Evolutionary conservation across 495 filamentous ascomycete genomes (phyloP).

Genomic region (Hypoxylon crocopeplum): DNA sequence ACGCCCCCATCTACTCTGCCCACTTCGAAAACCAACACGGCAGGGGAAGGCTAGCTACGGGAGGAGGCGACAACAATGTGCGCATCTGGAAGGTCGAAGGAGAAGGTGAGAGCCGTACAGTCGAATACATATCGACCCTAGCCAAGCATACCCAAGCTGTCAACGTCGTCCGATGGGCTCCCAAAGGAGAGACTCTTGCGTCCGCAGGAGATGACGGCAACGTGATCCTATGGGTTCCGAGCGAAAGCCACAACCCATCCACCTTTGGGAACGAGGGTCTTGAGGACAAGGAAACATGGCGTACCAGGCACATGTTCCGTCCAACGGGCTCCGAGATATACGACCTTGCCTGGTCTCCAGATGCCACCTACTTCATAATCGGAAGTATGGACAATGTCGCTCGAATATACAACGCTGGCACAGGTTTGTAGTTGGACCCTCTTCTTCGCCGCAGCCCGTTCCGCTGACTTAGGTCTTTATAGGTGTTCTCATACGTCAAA

Average conservation of each 20-base stretch:
- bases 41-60: conserved; percentile 90
- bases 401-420: conserved; percentile 93
- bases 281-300: conserved; percentile 97
- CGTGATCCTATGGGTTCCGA: conserved; percentile 92
- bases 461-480: conserved; percentile 10
- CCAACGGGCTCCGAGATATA: conserved; percentile 94
- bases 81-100: conserved; percentile 91
- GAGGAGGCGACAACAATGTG: conserved; percentile 96
- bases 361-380: conserved; percentile 95
- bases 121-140: conserved; percentile 89
- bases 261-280: conserved; percentile 81
- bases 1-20: conserved; percentile 91
- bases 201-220: conserved; percentile 98
- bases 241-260: conserved; percentile 64
- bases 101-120: conserved; percentile 84
- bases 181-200: conserved; percentile 90
- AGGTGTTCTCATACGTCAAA: conserved; percentile 93
- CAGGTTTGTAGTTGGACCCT: conserved; percentile 63
- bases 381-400: conserved; percentile 99
- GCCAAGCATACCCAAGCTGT: conserved; percentile 95
- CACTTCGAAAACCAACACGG: conserved; percentile 90
- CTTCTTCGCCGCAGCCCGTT: not conserved
- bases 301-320: conserved; percentile 96
- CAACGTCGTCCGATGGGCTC: conserved; percentile 96
- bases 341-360: conserved; percentile 97